Base-by-base conservation (phyloP, 345 rosid species). In the Trapa incisa region DNA sequence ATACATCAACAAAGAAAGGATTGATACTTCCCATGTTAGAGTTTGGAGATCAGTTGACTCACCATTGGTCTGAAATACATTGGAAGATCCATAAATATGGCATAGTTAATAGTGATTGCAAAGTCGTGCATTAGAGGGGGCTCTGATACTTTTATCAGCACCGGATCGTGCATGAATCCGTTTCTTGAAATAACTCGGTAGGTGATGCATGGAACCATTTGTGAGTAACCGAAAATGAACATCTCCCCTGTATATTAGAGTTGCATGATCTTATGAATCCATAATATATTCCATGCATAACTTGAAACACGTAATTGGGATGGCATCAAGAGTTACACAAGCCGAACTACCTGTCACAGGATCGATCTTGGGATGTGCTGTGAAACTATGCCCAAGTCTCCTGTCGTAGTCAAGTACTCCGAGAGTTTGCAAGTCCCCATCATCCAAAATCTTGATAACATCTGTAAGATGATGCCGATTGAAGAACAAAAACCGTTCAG, bases 301-400 rank as follows among this genome's bases (percentile, higher is more conserved):
- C 48, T 45, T 45, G 7, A 13, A 45, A 4, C 43, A 41, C 1
- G 43, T 41, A 41, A 41, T 13, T 45, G 48, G 0, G 48, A 45
- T 45, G 48, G 48, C 2, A 45, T 11, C 48, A 45, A 6, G 48
- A 13, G 29, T 22, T 22, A 22, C 29, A 22, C 29, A 11, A 45
- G 11, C 12, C 12, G 0, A 45, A 45, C 72, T 82, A 94, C 99
- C 96, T 6, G 99, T 90, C 70, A 80, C 67, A 29, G 97, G 97
- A 70, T 94, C 97, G 50, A 91, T 85, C 79, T 94, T 91, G 0
- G 97, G 99, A 78, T 91, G 99, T 67, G 99, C 99, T 72, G 92
- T 86, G 79, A 94, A 91, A 64, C 96, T 79, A 80, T 94, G 99
- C 47, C 76, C 67, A 75, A 94, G 77, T 78, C 97, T 84, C 81